phyloP scores from a whole-genome alignment of 148 eudicot species.

The Silene uniflora region DNA sequence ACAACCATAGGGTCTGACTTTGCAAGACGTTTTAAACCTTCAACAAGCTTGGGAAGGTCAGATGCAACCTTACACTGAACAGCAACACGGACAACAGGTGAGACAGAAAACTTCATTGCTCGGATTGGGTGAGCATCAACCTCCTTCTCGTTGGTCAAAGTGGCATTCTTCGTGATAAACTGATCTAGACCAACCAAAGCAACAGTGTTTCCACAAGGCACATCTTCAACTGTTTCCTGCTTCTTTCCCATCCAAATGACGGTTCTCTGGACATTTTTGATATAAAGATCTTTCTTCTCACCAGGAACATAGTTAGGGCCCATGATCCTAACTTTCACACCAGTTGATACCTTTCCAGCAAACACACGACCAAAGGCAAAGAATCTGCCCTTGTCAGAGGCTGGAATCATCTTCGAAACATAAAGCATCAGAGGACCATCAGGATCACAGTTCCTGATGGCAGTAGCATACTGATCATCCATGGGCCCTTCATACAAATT shows the following conservation, averaged over 20 bases:
- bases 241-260: conserved; percentile 93
- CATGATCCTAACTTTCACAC: conserved; percentile 84
- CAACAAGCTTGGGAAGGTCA: conserved; percentile 84
- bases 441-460: conserved; percentile 82
- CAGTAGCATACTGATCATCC: conserved; percentile 68
- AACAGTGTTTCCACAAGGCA: conserved; percentile 83
- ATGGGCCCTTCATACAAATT: conserved; percentile 82
- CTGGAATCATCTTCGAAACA: conserved; percentile 88
- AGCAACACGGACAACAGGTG: conserved; percentile 86
- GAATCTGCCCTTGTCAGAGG: conserved; percentile 80
- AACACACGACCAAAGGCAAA: conserved; percentile 87
- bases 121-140: conserved; percentile 72
- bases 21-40: conserved; percentile 71
- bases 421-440: conserved; percentile 81
- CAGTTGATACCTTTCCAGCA: conserved; percentile 64
- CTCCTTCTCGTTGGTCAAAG: conserved; percentile 75
- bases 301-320: conserved; percentile 85
- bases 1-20: conserved; percentile 88
- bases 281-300: conserved; percentile 72
- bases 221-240: conserved; percentile 88
- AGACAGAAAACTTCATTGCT: conserved; percentile 86
- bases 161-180: conserved; percentile 71
- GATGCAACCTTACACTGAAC: conserved; percentile 90
- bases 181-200: conserved; percentile 86
- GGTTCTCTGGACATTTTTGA: conserved; percentile 76